Evolutionary conservation across 177 flowering plant genomes (phyloP), one percentile per base, ranked within the genome.

Genomic region (Tripterygium wilfordii): DNA sequence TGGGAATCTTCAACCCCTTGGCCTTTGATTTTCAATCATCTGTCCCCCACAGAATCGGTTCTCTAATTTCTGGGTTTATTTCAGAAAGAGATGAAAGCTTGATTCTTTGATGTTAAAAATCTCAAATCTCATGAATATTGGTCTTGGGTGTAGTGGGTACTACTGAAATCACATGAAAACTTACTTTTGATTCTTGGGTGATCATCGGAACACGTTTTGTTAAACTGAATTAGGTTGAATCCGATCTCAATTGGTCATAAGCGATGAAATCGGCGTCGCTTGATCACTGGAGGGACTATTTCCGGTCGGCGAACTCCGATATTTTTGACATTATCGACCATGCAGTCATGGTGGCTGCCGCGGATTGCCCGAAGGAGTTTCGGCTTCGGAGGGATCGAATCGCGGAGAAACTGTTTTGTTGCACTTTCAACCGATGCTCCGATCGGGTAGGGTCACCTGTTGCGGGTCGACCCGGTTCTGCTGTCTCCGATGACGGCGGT

Each of bases 271-370:
- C 70, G 0, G 52, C 27, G 24, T 60, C 66, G 3, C 56, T 84
- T 3, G 87, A 86, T 51, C 22, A 64, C 40, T 92, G 98, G 97
- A 71, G 97, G 42, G 61, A 69, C 24, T 82, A 57, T 63, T 89
- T 92, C 31, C 49, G 75, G 13, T 49, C 58, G 10, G 75, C 80
- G 4, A 69, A 71, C 61, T 63, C 74, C 0, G 85, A 80, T 42
- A 86, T 92, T 1, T 94, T 89, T 42, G 81, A 68, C n/a, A 73
- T 94, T 13, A 89, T 89, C 16, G 85, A 94, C 36, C 44, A 72
- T 21, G 97, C 85, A 10, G 80, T 89, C 18, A 37, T 56, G 37
- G 89, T 94, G n/a, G 99, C 99, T 2, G 92, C 95, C 25, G 48
- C 63, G 1, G 99, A 89, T 79, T 74, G 71, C 33, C 88, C 97